These are phyloP conservation scores for Fusarium guadeloupense DNA, from an alignment of 2,329 filamentous ascomycete species.

Conservation along the genomic window DNA sequence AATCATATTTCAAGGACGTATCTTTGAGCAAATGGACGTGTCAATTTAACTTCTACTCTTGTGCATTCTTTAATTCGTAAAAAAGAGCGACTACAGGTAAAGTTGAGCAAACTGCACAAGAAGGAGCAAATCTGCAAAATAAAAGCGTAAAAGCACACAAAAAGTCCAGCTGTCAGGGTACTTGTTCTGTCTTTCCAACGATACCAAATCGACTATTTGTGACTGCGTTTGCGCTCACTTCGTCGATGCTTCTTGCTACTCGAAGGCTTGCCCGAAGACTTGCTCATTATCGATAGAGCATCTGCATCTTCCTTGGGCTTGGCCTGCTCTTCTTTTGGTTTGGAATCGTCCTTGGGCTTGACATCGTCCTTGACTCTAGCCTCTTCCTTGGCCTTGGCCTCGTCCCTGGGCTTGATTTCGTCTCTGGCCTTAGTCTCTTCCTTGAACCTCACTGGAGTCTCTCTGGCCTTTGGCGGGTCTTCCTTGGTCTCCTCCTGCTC, in stretches of 20 bases:
- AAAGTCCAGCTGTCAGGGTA: constrained; percentile 26
- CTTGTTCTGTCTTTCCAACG: constrained; percentile 26
- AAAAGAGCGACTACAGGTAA: not conserved
- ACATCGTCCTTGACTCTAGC: not conserved
- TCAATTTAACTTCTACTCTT: constrained; percentile 17
- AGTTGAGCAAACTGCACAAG: constrained; percentile 9
- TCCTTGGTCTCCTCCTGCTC: constrained; percentile 27
- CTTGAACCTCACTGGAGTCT: not conserved
- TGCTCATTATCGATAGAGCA: constrained; percentile 9
- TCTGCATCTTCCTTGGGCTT: constrained; percentile 23
- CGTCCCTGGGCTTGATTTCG: constrained; percentile 10
- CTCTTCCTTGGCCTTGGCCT: constrained; percentile 7
- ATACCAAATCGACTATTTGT: constrained; percentile 20
- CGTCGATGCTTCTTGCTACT: constrained; percentile 32
- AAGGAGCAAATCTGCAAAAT: constrained; percentile 9
- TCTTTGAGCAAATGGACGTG: not conserved
- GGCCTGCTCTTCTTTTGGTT: constrained; percentile 3
- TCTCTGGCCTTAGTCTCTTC: constrained; percentile 17
- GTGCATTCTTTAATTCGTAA: constrained; percentile 2
- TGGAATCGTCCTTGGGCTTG: not conserved
- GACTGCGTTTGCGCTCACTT: constrained; percentile 30
- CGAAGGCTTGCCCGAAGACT: constrained; percentile 15
- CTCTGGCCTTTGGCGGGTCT: constrained; percentile 1
- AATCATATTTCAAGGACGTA: no score
- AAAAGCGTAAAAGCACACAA: constrained; percentile 29